Percentiles rank a stretch among this genome's conserved stretches.
These are phyloP conservation scores for Deuterostichococcus epilithicus DNA, from an alignment of 139 green algal genomes.

Conservation along the genomic window DNA sequence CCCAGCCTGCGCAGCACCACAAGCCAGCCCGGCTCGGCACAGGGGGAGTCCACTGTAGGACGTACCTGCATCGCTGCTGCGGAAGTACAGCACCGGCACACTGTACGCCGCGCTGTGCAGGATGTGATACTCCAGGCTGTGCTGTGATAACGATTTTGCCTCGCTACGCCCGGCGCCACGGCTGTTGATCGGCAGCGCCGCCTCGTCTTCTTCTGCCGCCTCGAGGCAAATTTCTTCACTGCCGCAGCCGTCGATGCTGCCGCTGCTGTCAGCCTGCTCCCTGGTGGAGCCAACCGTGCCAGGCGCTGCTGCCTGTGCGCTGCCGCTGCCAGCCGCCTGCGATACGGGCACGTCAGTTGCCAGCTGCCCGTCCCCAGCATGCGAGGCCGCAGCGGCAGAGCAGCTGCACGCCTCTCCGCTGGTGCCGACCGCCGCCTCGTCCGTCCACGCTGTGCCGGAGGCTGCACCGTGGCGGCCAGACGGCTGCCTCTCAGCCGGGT, in stretches of 20 bases:
- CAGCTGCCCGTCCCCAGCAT: not conserved
- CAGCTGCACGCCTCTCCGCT: too few relatives aligned
- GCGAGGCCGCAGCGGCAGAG: not conserved
- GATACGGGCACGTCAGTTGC: not conserved
- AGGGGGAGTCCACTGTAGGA: not conserved
- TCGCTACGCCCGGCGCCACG: not conserved
- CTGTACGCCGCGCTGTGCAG: slow-evolving; percentile 38
- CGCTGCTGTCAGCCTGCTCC: not conserved
- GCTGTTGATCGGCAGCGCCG: not conserved
- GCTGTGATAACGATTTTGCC: not conserved
- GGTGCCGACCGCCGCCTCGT: too few relatives aligned
- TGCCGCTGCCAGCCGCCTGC: slow-evolving; percentile 4
- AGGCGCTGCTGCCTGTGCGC: slow-evolving; percentile 3
- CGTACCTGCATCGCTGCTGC: slow-evolving; percentile 9
- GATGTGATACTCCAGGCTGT: slow-evolving; percentile 24
- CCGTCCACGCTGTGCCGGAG: too few relatives aligned
- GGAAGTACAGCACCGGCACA: slow-evolving; percentile 36
- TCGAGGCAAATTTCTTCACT: not conserved
- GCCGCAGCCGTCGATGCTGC: not conserved
- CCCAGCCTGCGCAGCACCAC: not conserved
- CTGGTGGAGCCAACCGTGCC: slow-evolving; percentile 1
- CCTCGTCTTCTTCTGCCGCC: not conserved
- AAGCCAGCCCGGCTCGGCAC: not conserved
- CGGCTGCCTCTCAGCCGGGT: too few relatives aligned
- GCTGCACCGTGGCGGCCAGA: too few relatives aligned